These are phyloP conservation scores for Delitschia confertaspora DNA, from an alignment of 495 filamentous ascomycete genomes.

Conservation along the genomic window DNA sequence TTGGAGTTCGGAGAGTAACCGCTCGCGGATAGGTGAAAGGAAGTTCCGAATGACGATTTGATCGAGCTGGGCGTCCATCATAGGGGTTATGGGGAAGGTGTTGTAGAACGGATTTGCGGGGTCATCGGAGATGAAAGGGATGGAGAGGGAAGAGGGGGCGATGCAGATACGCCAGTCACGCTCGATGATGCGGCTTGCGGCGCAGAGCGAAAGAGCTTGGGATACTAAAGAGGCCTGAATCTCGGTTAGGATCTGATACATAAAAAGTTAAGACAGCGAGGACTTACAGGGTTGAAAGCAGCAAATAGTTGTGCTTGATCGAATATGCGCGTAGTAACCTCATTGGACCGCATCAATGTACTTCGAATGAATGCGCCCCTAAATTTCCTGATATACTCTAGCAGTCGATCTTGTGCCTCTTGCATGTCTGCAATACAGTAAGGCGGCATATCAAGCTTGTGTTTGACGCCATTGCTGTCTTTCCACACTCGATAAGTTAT, in stretches of 20 bases:
- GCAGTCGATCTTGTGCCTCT: slow-evolving; percentile 3
- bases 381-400: slow-evolving; percentile 7
- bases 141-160: background rate
- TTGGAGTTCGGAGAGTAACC: slow-evolving; percentile 5
- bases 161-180: slow-evolving; percentile 19
- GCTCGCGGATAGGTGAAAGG: slow-evolving; percentile 5
- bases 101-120: slow-evolving; percentile 9
- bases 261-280: background rate
- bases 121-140: slow-evolving; percentile 3
- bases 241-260: background rate
- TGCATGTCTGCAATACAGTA: slow-evolving; percentile 12
- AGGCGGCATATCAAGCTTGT: slow-evolving; percentile 6
- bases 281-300: slow-evolving; percentile 7
- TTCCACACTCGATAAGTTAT: slow-evolving; percentile 6
- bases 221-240: slow-evolving; percentile 2
- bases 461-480: background rate
- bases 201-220: slow-evolving; percentile 6
- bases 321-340: slow-evolving; percentile 5
- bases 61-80: slow-evolving; percentile 18
- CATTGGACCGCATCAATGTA: slow-evolving; percentile 1
- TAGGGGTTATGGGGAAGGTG: slow-evolving; percentile 10
- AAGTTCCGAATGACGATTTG: slow-evolving; percentile 15
- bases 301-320: slow-evolving; percentile 10
- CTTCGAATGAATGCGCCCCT: background rate
- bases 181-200: slow-evolving; percentile 16